These are phyloP conservation scores for Nymphaea colorata DNA, from an alignment of 164 flowering plant species.

Conservation along the genomic window DNA sequence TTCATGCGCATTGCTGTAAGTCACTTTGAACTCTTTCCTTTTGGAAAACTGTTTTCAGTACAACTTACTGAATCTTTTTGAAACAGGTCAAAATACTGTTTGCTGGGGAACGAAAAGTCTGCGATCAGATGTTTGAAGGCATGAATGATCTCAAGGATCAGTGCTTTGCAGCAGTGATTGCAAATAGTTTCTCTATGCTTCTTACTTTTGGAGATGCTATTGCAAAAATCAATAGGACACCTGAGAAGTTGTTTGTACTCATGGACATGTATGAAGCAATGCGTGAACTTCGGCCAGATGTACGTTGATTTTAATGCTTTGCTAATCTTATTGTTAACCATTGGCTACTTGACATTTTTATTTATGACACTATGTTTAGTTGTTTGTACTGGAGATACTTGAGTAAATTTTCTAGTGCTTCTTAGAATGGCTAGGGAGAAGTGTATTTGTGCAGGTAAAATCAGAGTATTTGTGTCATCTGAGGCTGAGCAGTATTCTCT, in stretches of 20 bases:
- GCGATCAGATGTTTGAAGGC: conserved; percentile 84
- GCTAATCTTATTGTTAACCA: too few relatives aligned
- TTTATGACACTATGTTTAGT: too few relatives aligned
- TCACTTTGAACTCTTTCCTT: conserved; percentile 2
- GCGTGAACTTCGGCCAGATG: conserved; percentile 91
- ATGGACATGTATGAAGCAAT: conserved; percentile 96
- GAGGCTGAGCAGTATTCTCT: too few relatives aligned
- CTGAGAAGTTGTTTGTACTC: conserved; percentile 89
- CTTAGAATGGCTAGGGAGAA: too few relatives aligned
- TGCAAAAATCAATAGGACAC: conserved; percentile 94
- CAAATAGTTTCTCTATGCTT: conserved; percentile 65
- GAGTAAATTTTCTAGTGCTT: too few relatives aligned
- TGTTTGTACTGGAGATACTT: too few relatives aligned
- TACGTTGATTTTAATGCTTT: conserved; percentile 14
- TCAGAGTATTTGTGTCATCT: too few relatives aligned
- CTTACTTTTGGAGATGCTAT: conserved; percentile 98
- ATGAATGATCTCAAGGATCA: conserved; percentile 55
- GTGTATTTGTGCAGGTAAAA: too few relatives aligned
- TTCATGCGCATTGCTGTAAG: conserved; percentile 86
- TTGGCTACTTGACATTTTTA: too few relatives aligned
- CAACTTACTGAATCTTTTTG: conserved; percentile 1
- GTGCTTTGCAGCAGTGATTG: conserved; percentile 82
- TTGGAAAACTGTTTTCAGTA: neutral
- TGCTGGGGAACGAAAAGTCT: conserved; percentile 75
- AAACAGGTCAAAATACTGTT: conserved; percentile 86